Percentiles rank a stretch among this genome's conserved stretches.
Evolutionary conservation across 192 early-diverging fungal species (phyloP).

Genomic region (Geranomyces michiganensis): DNA sequence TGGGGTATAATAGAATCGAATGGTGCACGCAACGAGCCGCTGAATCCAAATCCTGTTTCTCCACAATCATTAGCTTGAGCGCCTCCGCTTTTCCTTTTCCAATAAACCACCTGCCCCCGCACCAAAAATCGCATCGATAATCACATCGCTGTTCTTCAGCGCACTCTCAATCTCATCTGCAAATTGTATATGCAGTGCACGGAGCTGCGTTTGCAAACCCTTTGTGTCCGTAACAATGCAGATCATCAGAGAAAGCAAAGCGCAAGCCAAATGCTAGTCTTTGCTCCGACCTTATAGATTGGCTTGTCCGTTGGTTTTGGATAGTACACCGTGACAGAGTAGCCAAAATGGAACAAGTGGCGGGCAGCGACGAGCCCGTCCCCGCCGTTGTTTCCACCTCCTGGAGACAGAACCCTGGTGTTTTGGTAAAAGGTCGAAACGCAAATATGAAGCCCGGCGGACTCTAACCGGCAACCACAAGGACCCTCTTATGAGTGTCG

Average conservation of each 20-base stretch:
- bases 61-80: neutral
- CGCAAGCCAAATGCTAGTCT: too few species aligned
- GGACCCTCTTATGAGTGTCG: slow-evolving; percentile 47
- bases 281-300: slow-evolving; percentile 54
- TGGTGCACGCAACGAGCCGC: slow-evolving; percentile 73
- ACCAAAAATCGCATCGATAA: slow-evolving; percentile 92
- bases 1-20: slow-evolving; percentile 69
- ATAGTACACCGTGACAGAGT: slow-evolving; percentile 75
- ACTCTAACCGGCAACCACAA: slow-evolving; percentile 27
- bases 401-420: neutral
- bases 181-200: slow-evolving; percentile 66
- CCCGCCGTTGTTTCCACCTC: slow-evolving; percentile 91
- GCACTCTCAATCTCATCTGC: slow-evolving; percentile 44
- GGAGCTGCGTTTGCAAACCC: slow-evolving; percentile 73
- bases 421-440: neutral
- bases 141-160: slow-evolving; percentile 58
- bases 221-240: too few species aligned
- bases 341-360: slow-evolving; percentile 90
- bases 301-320: slow-evolving; percentile 77
- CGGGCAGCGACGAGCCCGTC: slow-evolving; percentile 95
- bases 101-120: neutral
- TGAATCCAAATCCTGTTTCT: slow-evolving; percentile 79
- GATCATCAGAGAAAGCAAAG: too few species aligned
- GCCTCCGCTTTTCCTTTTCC: too few species aligned
- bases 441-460: too few species aligned